Percentiles rank a stretch among this genome's conserved stretches.
These are phyloP conservation scores for Cadophora malorum DNA, from an alignment of 2,329 filamentous ascomycete species.

Conservation along the genomic window DNA sequence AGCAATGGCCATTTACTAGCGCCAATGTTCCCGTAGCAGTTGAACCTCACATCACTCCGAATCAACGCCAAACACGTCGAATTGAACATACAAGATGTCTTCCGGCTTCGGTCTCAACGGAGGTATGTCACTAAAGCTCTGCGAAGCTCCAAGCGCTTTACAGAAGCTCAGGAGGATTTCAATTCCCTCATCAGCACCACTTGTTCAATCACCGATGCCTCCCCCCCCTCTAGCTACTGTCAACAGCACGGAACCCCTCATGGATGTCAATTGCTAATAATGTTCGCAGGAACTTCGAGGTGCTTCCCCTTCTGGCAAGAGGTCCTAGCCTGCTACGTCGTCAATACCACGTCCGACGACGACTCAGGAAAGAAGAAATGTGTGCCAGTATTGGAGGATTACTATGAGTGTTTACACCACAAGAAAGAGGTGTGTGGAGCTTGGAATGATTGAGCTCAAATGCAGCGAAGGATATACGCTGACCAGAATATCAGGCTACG, in stretches of 20 bases:
- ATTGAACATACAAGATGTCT: constrained; percentile 62
- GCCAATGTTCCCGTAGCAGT: neutral
- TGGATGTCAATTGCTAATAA: constrained; percentile 37
- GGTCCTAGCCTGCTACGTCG: constrained; percentile 95
- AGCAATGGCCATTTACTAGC: too few relatives aligned
- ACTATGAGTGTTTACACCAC: constrained; percentile 98
- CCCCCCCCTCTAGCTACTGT: neutral
- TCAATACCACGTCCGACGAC: constrained; percentile 84
- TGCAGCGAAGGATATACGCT: too few relatives aligned
- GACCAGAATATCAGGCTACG: constrained; percentile 59
- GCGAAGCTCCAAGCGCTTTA: neutral
- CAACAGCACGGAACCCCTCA: neutral
- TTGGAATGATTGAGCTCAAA: neutral
- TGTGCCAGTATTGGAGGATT: constrained; percentile 84
- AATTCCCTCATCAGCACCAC: neutral
- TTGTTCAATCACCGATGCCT: neutral
- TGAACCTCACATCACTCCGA: constrained; percentile 38
- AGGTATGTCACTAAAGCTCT: constrained; percentile 59
- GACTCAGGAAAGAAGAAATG: constrained; percentile 88
- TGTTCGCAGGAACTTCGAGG: constrained; percentile 55
- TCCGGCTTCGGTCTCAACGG: constrained; percentile 84
- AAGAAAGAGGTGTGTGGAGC: constrained; percentile 84
- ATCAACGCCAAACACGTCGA: constrained; percentile 25
- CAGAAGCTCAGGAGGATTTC: neutral
- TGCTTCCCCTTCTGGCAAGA: constrained; percentile 99